Evolutionary conservation across 306 rosid genomes (phyloP).

Genomic region (Prosopis cineraria): DNA sequence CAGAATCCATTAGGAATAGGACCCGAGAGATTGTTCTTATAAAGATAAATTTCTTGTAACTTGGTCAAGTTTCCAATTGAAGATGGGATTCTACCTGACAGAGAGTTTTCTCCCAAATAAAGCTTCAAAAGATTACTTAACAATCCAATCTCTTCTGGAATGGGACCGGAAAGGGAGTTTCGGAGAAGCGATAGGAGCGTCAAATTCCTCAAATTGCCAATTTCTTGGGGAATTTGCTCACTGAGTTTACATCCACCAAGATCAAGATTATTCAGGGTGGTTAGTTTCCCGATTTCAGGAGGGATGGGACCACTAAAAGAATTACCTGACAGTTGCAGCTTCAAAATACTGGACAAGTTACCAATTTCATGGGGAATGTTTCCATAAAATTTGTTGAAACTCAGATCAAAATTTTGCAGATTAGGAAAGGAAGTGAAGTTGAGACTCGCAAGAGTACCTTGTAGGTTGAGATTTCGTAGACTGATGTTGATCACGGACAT

Average conservation of each 20-base stretch:
- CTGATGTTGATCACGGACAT: neutral
- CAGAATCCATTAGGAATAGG: neutral
- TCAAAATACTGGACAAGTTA: neutral
- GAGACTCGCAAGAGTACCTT: neutral
- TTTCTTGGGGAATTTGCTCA: neutral
- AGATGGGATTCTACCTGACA: neutral
- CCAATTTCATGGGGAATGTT: neutral
- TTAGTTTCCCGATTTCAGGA: neutral
- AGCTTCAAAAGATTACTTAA: neutral
- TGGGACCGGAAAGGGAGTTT: neutral
- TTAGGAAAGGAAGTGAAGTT: neutral
- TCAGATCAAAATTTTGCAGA: neutral
- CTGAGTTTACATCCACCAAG: neutral
- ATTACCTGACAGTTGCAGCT: neutral
- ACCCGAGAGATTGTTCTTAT: neutral
- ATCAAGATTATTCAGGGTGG: neutral
- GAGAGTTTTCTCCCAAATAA: neutral
- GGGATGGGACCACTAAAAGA: neutral
- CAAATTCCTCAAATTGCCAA: neutral
- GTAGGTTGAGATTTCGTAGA: neutral
- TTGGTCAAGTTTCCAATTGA: slow-evolving; percentile 11
- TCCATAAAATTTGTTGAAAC: neutral
- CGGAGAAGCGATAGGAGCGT: neutral
- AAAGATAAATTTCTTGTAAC: neutral
- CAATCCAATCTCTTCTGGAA: neutral